Conservation (phyloP, 2,329 filamentous ascomycete genomes). For the Neonectria faginata region DNA sequence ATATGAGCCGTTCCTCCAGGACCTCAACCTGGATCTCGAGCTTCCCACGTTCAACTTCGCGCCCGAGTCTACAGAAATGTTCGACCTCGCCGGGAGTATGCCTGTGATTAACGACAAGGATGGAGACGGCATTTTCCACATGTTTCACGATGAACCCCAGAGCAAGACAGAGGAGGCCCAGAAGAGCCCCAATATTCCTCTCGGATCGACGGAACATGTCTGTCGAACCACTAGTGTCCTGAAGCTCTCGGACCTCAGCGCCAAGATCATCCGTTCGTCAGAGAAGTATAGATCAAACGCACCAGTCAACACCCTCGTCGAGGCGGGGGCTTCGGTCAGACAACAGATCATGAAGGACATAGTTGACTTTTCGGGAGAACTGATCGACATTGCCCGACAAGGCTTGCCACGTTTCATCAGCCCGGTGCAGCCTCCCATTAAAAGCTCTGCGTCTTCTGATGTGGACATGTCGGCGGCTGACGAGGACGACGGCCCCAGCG, state of each 20-base stretch:
- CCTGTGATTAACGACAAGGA: slow-evolving; percentile 8
- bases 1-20: slow-evolving; percentile 19
- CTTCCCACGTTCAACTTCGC: slow-evolving; percentile 21
- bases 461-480: not conserved
- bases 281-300: slow-evolving; percentile 16
- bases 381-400: slow-evolving; percentile 29
- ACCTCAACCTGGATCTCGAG: slow-evolving; percentile 20
- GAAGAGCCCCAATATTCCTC: slow-evolving; percentile 1
- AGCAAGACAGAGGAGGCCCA: not conserved
- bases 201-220: slow-evolving; percentile 16
- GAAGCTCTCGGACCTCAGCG: slow-evolving; percentile 26
- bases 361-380: slow-evolving; percentile 31
- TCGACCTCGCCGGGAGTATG: slow-evolving; percentile 2
- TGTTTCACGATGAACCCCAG: slow-evolving; percentile 7
- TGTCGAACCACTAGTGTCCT: slow-evolving; percentile 5
- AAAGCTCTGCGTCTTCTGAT: not conserved
- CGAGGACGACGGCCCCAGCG: slow-evolving; percentile 12
- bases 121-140: not conserved
- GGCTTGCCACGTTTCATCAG: slow-evolving; percentile 19
- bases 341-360: slow-evolving; percentile 25
- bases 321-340: slow-evolving; percentile 1
- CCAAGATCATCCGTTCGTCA: slow-evolving; percentile 24
- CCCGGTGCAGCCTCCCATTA: not conserved
- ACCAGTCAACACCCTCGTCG: not conserved
- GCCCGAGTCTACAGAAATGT: slow-evolving; percentile 13